Conservation (phyloP, 2,329 filamentous ascomycete genomes). For the Calycina marina region DNA sequence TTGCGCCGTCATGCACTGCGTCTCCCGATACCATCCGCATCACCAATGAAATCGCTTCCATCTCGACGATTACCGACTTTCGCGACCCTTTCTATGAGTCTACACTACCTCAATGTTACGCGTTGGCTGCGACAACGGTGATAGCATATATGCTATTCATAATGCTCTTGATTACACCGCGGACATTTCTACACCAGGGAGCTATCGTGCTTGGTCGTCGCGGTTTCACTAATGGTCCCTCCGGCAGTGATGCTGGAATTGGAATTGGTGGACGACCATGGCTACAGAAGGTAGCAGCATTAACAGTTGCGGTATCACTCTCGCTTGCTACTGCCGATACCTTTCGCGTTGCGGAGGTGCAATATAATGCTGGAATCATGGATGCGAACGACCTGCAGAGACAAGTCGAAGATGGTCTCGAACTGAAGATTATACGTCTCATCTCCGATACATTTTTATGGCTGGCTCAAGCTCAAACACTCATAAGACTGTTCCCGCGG, state of each 20-base stretch:
- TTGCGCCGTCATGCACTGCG: slow-evolving; percentile 31
- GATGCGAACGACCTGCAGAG: slow-evolving; percentile 64
- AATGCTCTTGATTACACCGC: slow-evolving; percentile 81
- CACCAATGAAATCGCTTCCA: slow-evolving; percentile 8
- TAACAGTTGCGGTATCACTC: slow-evolving; percentile 67
- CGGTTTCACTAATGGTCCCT: slow-evolving; percentile 73
- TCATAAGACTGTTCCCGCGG: slow-evolving; percentile 88
- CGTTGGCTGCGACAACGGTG: slow-evolving; percentile 75
- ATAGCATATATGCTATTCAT: slow-evolving; percentile 81
- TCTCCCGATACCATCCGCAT: slow-evolving; percentile 21
- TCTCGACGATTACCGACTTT: slow-evolving; percentile 33
- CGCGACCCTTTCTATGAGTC: slow-evolving; percentile 87
- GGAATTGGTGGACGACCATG: slow-evolving; percentile 85
- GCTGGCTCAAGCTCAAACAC: slow-evolving; percentile 91
- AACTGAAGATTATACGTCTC: slow-evolving; percentile 80
- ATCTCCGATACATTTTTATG: slow-evolving; percentile 95
- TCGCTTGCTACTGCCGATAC: slow-evolving; percentile 90
- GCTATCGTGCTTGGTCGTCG: slow-evolving; percentile 66
- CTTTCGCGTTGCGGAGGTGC: slow-evolving; percentile 66
- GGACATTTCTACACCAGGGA: slow-evolving; percentile 79
- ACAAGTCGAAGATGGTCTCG: slow-evolving; percentile 67
- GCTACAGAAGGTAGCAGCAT: slow-evolving; percentile 71
- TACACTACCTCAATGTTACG: slow-evolving; percentile 84
- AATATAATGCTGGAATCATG: slow-evolving; percentile 68
- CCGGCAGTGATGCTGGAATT: slow-evolving; percentile 51